Conservation (phyloP, 1,139 yeast genomes). For the Pichia sp. region DNA sequence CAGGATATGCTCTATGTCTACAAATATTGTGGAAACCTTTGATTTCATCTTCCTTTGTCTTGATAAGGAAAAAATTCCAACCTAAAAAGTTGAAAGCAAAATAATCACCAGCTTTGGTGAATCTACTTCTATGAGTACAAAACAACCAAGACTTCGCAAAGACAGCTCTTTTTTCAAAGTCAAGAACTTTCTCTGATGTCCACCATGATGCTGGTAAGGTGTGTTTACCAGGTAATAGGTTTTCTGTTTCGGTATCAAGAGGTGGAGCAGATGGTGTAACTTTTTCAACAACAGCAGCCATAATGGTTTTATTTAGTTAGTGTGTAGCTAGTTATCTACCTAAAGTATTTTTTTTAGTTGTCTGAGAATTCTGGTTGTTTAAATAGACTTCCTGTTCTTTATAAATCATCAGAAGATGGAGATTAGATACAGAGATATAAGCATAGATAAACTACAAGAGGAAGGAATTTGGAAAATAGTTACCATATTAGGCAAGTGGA, state of each 20-base stretch:
- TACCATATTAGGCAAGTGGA: neutral
- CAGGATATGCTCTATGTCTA: slow-evolving; percentile 60
- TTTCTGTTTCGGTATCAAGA: slow-evolving; percentile 19
- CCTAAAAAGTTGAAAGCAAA: slow-evolving; percentile 45
- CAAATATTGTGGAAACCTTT: slow-evolving; percentile 60
- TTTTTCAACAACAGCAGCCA: slow-evolving; percentile 19
- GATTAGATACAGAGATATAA: neutral
- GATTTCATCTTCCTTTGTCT: slow-evolving; percentile 43
- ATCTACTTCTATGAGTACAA: slow-evolving; percentile 45
- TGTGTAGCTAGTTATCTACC: no score
- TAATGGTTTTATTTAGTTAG: neutral
- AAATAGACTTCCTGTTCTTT: neutral
- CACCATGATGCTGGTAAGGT: slow-evolving; percentile 64
- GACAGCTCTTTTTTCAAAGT: slow-evolving; percentile 50
- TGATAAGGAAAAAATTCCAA: slow-evolving; percentile 49
- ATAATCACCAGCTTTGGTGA: slow-evolving; percentile 52
- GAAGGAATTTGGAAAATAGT: neutral
- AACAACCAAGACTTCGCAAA: slow-evolving; percentile 52
- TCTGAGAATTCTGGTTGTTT: neutral
- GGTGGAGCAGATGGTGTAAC: slow-evolving; percentile 25
- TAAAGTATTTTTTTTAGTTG: no score
- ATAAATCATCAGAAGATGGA: neutral
- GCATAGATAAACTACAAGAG: neutral
- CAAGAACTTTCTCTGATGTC: slow-evolving; percentile 52
- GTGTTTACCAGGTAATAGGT: slow-evolving; percentile 40